Evolutionary conservation across 345 rosid species (phyloP).

Genomic region (Lagerstroemia speciosa): DNA sequence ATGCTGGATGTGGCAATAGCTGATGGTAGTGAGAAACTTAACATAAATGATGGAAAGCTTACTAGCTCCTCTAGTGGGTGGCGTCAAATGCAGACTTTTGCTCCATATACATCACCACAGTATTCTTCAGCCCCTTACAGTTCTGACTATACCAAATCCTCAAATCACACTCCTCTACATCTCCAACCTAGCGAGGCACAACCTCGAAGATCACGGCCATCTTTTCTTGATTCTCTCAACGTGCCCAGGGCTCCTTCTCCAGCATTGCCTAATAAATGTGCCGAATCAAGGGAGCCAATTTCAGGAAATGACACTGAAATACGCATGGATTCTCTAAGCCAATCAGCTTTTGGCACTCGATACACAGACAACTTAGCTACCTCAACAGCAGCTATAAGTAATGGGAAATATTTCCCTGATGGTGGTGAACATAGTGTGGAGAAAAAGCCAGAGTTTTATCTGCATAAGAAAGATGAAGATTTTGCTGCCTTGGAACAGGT

Average conservation of each 20-base stretch:
- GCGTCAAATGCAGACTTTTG: conserved; percentile 20
- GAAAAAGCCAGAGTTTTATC: conserved; percentile 33
- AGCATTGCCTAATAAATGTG: conserved; percentile 30
- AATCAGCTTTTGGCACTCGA: conserved; percentile 27
- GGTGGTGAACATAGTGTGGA: conserved; percentile 24
- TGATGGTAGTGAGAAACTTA: conserved; percentile 18
- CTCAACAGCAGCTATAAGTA: not conserved
- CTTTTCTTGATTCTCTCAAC: conserved; percentile 83
- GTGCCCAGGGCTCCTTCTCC: conserved; percentile 45
- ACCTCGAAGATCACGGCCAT: conserved; percentile 64
- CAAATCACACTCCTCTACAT: conserved; percentile 21
- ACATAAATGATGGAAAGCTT: conserved; percentile 32
- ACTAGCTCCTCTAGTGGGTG: conserved; percentile 32
- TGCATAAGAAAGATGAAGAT: conserved; percentile 68
- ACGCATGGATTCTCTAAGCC: conserved; percentile 25
- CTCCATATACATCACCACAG: conserved; percentile 33
- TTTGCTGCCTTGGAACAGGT: conserved; percentile 95
- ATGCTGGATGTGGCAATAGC: conserved; percentile 20
- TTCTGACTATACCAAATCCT: conserved; percentile 37
- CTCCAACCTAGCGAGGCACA: conserved; percentile 38
- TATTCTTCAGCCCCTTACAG: conserved; percentile 24
- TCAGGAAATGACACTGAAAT: conserved; percentile 25
- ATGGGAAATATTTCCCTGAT: conserved; percentile 9
- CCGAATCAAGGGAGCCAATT: conserved; percentile 26
- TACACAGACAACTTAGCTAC: conserved; percentile 12